Evolutionary conservation across 169 alveolate species (phyloP).

Genomic region (Eimeria maxima): DNA sequence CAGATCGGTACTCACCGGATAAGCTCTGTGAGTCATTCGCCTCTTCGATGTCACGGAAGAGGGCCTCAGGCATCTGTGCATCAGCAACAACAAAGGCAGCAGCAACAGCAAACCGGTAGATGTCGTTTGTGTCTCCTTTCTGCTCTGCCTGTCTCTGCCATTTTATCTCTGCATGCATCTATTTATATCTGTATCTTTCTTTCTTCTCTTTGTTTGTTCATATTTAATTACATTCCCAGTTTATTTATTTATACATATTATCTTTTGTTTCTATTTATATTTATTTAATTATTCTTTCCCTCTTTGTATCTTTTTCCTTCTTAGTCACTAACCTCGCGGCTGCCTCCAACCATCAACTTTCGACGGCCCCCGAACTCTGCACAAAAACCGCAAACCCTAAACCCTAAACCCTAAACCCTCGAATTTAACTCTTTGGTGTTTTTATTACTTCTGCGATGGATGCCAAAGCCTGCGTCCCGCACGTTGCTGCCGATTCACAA

Average conservation of each 20-base stretch:
- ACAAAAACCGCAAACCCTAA: too few relatives aligned
- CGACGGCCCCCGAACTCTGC: neutral
- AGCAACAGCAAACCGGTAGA: neutral
- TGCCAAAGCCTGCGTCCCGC: too few relatives aligned
- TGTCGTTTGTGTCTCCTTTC: too few relatives aligned
- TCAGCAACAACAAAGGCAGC: constrained; percentile 7
- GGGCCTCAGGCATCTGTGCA: constrained; percentile 25
- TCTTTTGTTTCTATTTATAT: too few relatives aligned
- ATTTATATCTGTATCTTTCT: too few relatives aligned
- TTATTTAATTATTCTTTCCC: neutral
- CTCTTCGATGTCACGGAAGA: neutral
- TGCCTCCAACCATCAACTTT: neutral
- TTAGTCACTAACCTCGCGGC: neutral
- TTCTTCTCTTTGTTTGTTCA: too few relatives aligned
- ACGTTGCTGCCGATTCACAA: too few relatives aligned
- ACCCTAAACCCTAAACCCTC: too few relatives aligned
- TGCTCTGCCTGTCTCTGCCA: too few relatives aligned
- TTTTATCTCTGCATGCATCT: too few relatives aligned
- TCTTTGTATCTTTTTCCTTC: neutral
- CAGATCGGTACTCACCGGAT: neutral
- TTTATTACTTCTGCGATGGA: too few relatives aligned
- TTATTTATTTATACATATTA: neutral
- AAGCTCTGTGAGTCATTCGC: neutral
- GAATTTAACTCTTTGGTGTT: neutral
- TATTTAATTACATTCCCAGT: neutral